Percentiles rank a stretch among this genome's conserved stretches.
These are phyloP conservation scores for Nitzschia palea DNA, from an alignment of 108 stramenopile species.

Conservation along the genomic window DNA sequence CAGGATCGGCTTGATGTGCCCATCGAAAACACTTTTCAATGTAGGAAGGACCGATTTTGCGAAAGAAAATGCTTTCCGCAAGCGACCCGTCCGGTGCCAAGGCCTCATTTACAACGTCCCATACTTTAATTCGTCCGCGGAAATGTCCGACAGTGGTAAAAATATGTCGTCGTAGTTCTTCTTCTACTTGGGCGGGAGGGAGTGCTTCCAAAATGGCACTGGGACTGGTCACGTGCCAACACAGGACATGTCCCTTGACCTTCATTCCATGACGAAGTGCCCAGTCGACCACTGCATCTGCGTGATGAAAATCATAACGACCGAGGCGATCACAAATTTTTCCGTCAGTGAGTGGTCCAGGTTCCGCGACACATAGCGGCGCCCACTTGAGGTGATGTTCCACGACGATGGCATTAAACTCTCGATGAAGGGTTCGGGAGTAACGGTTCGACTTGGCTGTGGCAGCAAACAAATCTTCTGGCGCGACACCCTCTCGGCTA, in stretches of 20 bases:
- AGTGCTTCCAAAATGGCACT: constrained; percentile 57
- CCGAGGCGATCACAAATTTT: constrained; percentile 58
- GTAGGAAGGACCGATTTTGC: constrained; percentile 86
- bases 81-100: constrained; percentile 82
- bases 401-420: constrained; percentile 91
- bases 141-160: constrained; percentile 88
- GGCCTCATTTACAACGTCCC: constrained; percentile 95
- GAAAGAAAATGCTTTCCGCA: constrained; percentile 86
- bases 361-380: constrained; percentile 61
- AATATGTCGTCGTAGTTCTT: constrained; percentile 73
- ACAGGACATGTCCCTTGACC: constrained; percentile 88
- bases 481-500: constrained; percentile 15
- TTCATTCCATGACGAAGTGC: constrained; percentile 67
- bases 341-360: constrained; percentile 58
- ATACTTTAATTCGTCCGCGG: constrained; percentile 70
- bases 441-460: constrained; percentile 45
- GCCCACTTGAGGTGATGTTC: constrained; percentile 93
- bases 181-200: constrained; percentile 57
- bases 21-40: constrained; percentile 90
- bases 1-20: constrained; percentile 94
- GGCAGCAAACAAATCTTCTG: neutral
- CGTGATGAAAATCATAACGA: constrained; percentile 84
- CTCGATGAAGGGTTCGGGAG: constrained; percentile 50
- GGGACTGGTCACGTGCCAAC: constrained; percentile 88
- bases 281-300: constrained; percentile 88